These are phyloP conservation scores for Hymenoscyphus infarciens DNA, from an alignment of 2,329 filamentous ascomycete species.

Conservation along the genomic window DNA sequence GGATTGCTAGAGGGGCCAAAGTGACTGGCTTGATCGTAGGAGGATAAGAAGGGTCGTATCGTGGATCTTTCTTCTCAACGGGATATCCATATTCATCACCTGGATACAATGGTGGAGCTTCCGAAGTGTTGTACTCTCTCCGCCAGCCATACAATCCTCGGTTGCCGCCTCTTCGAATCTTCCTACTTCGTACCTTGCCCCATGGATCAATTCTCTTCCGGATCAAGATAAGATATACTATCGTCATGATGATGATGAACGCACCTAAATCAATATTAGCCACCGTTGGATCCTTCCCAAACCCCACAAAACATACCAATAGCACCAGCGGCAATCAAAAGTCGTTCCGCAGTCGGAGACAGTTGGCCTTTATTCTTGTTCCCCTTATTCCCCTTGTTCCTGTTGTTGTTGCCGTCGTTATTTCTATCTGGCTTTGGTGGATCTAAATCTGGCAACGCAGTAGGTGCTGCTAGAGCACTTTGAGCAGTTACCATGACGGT, in stretches of 20 bases:
- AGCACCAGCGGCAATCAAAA: conserved; percentile 30
- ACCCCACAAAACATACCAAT: conserved; percentile 26
- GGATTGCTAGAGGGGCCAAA: conserved; percentile 17
- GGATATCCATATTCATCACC: conserved; percentile 14
- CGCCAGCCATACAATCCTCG: conserved; percentile 31
- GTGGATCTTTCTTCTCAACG: conserved; percentile 21
- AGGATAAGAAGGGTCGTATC: conserved; percentile 20
- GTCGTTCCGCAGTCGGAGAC: conserved; percentile 26
- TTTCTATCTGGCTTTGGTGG: background rate
- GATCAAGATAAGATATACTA: conserved; percentile 28
- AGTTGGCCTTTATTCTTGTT: conserved; percentile 14
- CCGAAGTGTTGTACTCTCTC: conserved; percentile 15
- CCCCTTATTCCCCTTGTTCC: conserved; percentile 5
- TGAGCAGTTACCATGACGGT: conserved; percentile 10
- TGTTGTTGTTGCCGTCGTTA: conserved; percentile 6
- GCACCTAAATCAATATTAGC: conserved; percentile 24
- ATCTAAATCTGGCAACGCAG: conserved; percentile 12
- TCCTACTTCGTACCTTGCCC: conserved; percentile 16
- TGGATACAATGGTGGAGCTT: conserved; percentile 25
- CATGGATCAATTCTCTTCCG: conserved; percentile 27
- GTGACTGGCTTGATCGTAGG: conserved; percentile 9
- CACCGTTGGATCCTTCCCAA: background rate
- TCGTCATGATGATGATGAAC: conserved; percentile 30
- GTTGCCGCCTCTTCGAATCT: conserved; percentile 25
- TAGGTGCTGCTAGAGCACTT: conserved; percentile 11